These are phyloP conservation scores for Pachysandra terminalis DNA, from an alignment of 164 flowering plant species.

Conservation along the genomic window DNA sequence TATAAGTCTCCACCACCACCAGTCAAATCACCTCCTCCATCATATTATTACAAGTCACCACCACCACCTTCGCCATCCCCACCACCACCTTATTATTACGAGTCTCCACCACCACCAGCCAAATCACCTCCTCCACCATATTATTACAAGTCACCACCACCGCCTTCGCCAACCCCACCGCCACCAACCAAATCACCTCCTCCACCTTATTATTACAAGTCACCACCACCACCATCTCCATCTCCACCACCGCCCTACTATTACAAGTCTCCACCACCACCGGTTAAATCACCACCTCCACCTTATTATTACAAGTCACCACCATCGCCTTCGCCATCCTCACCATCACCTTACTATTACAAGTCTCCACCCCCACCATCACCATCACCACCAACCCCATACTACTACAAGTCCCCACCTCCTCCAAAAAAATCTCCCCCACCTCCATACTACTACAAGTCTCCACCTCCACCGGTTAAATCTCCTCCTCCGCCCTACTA, in stretches of 20 bases:
- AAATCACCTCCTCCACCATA: slow-evolving; percentile 37
- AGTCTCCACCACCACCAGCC: slow-evolving; percentile 48
- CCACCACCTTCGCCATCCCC: slow-evolving; percentile 30
- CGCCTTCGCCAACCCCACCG: slow-evolving; percentile 32
- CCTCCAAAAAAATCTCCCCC: slow-evolving; percentile 21
- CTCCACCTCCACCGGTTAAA: slow-evolving; percentile 29
- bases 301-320: slow-evolving; percentile 35
- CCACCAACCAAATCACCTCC: slow-evolving; percentile 23
- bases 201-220: slow-evolving; percentile 25
- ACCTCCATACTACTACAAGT: slow-evolving; percentile 22
- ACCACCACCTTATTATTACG: slow-evolving; percentile 36
- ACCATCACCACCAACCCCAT: no score
- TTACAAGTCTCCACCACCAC: slow-evolving; percentile 36
- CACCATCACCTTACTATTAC: slow-evolving; percentile 22
- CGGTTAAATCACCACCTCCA: slow-evolving; percentile 21
- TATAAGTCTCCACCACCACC: slow-evolving; percentile 39
- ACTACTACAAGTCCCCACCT: slow-evolving; percentile 30
- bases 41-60: slow-evolving; percentile 19
- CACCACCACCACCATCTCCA: slow-evolving; percentile 32
- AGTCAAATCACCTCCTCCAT: slow-evolving; percentile 18
- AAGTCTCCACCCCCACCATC: slow-evolving; percentile 33
- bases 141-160: slow-evolving; percentile 38
- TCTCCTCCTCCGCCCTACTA: slow-evolving; percentile 26
- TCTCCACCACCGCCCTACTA: slow-evolving; percentile 34
- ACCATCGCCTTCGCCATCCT: slow-evolving; percentile 33